Percentiles rank a stretch among this genome's conserved stretches.
Evolutionary conservation across 2,329 filamentous ascomycete genomes (phyloP).

Genomic region (Chaetomium strumarium): DNA sequence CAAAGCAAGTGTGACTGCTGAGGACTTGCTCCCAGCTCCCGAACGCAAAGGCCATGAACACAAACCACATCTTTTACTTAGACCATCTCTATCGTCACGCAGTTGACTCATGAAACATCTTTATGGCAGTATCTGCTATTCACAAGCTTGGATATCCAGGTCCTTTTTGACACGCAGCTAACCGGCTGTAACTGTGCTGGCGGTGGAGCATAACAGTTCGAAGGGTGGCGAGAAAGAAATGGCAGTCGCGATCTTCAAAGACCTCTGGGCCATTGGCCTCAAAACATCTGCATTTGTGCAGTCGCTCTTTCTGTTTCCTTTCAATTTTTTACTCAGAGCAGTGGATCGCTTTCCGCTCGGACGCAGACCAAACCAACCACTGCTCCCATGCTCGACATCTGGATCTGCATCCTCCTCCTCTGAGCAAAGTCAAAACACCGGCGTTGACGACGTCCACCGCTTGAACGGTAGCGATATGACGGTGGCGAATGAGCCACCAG

Average conservation of each 20-base stretch:
- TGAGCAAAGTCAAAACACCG: not conserved
- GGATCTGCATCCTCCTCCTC: slow-evolving; percentile 1
- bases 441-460: slow-evolving; percentile 1
- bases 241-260: slow-evolving; percentile 21
- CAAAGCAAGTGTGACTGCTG: not conserved
- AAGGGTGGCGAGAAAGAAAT: slow-evolving; percentile 15
- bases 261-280: slow-evolving; percentile 19
- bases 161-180: no score
- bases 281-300: slow-evolving; percentile 22
- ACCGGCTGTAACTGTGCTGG: slow-evolving; percentile 7
- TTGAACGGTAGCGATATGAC: slow-evolving; percentile 10
- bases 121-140: not conserved
- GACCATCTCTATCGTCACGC: not conserved
- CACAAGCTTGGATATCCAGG: not conserved
- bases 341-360: slow-evolving; percentile 14
- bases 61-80: not conserved
- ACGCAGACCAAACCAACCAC: slow-evolving; percentile 9
- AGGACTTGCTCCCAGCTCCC: not conserved
- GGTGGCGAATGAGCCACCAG: slow-evolving; percentile 3
- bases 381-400: slow-evolving; percentile 12
- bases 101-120: no score
- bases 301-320: slow-evolving; percentile 21
- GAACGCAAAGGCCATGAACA: not conserved
- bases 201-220: not conserved
- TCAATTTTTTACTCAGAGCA: slow-evolving; percentile 17